Evolutionary conservation across 441 rosid genomes (phyloP), one percentile per base, ranked within the genome.

Genomic region (Capsella rubella): DNA sequence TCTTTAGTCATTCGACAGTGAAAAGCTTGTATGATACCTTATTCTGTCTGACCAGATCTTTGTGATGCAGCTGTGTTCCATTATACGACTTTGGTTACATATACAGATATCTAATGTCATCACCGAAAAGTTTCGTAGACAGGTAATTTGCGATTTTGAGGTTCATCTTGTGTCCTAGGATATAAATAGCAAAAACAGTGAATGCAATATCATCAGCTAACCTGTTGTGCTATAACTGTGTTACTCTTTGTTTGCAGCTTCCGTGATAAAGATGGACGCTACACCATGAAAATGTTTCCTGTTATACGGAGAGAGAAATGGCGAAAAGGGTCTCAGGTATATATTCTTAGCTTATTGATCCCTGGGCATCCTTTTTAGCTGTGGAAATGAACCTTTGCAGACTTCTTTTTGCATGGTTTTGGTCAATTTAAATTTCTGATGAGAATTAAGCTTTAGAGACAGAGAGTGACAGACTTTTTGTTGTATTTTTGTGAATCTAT

Each of bases 321-420:
- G 97, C 84, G 94, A 58, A 93, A 95, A 82, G 99, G 98, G 71
- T 95, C 97, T 28, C 98, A 95, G 97, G 99, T 91, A 2, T 67
- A 53, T 54, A 51, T 54, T 75, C 64, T 28, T 29, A 51, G 49
- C 37, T 49, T 47, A 16, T 42, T 58, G 62, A 64, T 45, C 35
- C n/a, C 10, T 62, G 16, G 52, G n/a, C 34, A 15, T 28, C 3
- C 25, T 54, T 46, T 32, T 42, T 60, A 34, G 43, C 53, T 53
- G 50, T 77, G 59, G 50, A 40, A 54, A 28, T 25, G 40, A 55
- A 47, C 8, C 18, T 57, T 63, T 63, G 54, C 27, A 31, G 58
- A 50, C 34, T 61, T 25, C 28, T 39, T 3, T 57, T 52, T 18
- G 28, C 18, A 11, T 15, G 16, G 14, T 31, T 40, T 61, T 59